Conservation (phyloP, 2,329 filamentous ascomycete genomes). For the Ceratocystis eucalypticola region DNA sequence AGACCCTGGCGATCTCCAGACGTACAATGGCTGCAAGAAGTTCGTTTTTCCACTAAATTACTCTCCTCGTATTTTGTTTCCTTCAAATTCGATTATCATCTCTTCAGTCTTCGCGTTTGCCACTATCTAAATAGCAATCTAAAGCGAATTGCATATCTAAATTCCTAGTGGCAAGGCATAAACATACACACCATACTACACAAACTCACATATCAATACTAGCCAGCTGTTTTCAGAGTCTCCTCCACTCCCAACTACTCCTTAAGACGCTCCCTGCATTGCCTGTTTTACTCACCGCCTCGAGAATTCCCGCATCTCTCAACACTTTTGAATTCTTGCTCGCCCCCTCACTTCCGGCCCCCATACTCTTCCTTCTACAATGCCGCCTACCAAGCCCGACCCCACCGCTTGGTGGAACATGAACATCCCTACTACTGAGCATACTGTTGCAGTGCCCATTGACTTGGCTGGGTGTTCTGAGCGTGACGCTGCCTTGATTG, state of each 20-base stretch:
- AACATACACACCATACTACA: neutral
- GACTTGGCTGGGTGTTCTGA: constrained; percentile 49
- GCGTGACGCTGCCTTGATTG: constrained; percentile 59
- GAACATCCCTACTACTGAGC: constrained; percentile 53
- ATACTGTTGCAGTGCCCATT: constrained; percentile 54
- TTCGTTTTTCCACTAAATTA: too few relatives aligned
- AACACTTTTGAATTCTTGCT: neutral
- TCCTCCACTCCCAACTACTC: neutral
- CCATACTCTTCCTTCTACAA: neutral
- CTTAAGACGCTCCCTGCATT: neutral
- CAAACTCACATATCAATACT: neutral
- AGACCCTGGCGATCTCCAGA: too few relatives aligned
- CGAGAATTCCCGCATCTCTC: neutral
- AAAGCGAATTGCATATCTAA: neutral
- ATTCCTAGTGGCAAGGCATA: neutral
- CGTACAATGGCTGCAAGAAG: too few relatives aligned
- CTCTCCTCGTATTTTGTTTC: too few relatives aligned
- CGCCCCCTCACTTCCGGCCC: neutral
- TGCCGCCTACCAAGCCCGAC: constrained; percentile 5
- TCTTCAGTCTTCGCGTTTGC: neutral
- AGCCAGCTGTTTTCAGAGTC: neutral
- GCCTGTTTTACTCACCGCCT: neutral
- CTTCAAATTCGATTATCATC: too few relatives aligned
- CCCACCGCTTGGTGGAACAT: constrained; percentile 61
- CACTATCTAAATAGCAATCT: neutral